Conservation (phyloP, 352 stramenopile genomes). For the Pythium rhizo-oryzae region DNA sequence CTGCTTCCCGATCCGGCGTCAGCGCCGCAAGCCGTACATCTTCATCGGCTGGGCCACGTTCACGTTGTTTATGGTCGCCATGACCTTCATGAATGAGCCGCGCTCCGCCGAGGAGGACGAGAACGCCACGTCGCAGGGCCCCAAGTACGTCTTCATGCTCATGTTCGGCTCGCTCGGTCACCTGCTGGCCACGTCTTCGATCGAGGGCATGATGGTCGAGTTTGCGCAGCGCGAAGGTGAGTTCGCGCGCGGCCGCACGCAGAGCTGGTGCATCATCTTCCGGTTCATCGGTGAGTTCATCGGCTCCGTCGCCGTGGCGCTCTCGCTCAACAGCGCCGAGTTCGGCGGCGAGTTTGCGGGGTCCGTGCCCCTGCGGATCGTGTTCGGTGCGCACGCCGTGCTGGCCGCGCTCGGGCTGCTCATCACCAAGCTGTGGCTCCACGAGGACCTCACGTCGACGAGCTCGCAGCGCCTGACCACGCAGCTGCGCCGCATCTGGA, state of each 20-base stretch:
- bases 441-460: constrained; percentile 10
- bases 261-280: constrained; percentile 15
- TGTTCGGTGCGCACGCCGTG: constrained; percentile 10
- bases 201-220: constrained; percentile 30
- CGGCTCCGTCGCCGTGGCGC: not conserved
- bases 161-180: constrained; percentile 20
- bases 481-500: constrained; percentile 26
- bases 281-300: constrained; percentile 20
- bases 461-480: constrained; percentile 14
- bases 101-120: not conserved
- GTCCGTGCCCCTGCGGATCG: constrained; percentile 9
- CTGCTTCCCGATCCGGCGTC: constrained; percentile 30
- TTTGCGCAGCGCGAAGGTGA: constrained; percentile 28
- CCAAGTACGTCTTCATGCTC: constrained; percentile 18
- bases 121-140: not conserved
- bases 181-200: constrained; percentile 7
- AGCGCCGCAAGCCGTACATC: constrained; percentile 38
- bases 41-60: constrained; percentile 31
- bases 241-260: constrained; percentile 21
- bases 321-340: constrained; percentile 14
- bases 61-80: constrained; percentile 22
- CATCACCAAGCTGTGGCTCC: constrained; percentile 17
- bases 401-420: constrained; percentile 11
- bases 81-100: constrained; percentile 23
- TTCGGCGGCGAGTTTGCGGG: constrained; percentile 25